Evolutionary conservation across 1,284 basidiomycete genomes (phyloP).

Genomic region (Anthracocystis panici-leucophaei): DNA sequence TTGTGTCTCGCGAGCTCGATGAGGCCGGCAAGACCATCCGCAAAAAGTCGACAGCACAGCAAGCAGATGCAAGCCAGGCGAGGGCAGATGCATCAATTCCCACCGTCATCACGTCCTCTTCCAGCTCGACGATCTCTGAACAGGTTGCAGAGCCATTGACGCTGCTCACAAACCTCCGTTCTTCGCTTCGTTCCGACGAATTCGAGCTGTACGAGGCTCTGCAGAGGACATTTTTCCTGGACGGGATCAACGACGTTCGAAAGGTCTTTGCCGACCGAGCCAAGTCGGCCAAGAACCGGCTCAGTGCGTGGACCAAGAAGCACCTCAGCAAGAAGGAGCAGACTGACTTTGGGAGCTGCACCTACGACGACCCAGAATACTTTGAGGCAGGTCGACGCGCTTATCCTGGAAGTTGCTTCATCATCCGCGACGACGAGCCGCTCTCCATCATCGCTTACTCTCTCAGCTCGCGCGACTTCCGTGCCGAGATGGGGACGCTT

Average conservation of each 20-base stretch:
- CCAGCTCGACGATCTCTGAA: slow-evolving; percentile 24
- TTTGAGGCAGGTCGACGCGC: slow-evolving; percentile 40
- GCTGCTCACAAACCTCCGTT: slow-evolving; percentile 44
- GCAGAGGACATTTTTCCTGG: slow-evolving; percentile 40
- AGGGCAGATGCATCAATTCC: not conserved
- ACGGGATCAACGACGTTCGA: slow-evolving; percentile 57
- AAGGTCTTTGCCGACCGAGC: slow-evolving; percentile 58
- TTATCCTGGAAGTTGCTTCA: slow-evolving; percentile 54
- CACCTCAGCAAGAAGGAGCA: slow-evolving; percentile 56
- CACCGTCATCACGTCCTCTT: slow-evolving; percentile 1
- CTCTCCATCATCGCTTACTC: slow-evolving; percentile 64
- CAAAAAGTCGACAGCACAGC: slow-evolving; percentile 16
- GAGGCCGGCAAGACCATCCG: slow-evolving; percentile 57
- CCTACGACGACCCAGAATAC: slow-evolving; percentile 59
- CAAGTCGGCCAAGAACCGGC: slow-evolving; percentile 56
- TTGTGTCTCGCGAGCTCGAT: slow-evolving; percentile 61
- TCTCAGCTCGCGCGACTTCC: slow-evolving; percentile 60
- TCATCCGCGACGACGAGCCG: slow-evolving; percentile 62
- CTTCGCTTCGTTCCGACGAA: slow-evolving; percentile 51
- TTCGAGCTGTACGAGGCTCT: slow-evolving; percentile 61
- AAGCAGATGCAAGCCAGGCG: not conserved
- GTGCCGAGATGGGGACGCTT: slow-evolving; percentile 43
- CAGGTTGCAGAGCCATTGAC: slow-evolving; percentile 37
- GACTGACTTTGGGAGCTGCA: slow-evolving; percentile 30
- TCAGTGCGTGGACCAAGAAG: slow-evolving; percentile 59